These are phyloP conservation scores for Rosa lucieae DNA, from an alignment of 306 rosid genomes.

Conservation along the genomic window DNA sequence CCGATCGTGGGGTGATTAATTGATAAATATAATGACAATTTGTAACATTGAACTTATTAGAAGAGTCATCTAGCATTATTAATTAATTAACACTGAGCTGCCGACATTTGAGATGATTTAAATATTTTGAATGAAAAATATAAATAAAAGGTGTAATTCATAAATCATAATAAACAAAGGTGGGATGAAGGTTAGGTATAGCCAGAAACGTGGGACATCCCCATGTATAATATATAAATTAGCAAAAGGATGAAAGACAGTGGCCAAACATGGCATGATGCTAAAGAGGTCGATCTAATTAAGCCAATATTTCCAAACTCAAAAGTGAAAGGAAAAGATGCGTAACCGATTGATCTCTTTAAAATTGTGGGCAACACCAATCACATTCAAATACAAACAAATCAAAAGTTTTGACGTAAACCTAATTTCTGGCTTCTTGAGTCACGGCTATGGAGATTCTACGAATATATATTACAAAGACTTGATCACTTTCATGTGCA, in stretches of 20 bases:
- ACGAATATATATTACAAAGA: neutral
- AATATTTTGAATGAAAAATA: neutral
- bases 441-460: neutral
- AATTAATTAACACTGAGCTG: neutral
- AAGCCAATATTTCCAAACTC: neutral
- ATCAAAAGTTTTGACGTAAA: constrained; percentile 25
- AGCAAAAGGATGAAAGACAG: neutral
- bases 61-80: neutral
- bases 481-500: neutral
- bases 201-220: neutral
- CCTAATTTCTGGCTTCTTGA: constrained; percentile 30
- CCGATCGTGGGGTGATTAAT: neutral
- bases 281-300: neutral
- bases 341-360: neutral
- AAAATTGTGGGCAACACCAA: constrained; percentile 13
- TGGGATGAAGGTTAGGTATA: neutral
- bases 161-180: neutral
- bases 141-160: neutral
- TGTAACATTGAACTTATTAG: neutral
- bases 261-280: constrained; percentile 13
- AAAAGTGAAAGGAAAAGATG: constrained; percentile 6
- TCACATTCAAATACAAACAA: constrained; percentile 10
- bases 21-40: neutral
- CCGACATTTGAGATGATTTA: constrained; percentile 1
- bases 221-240: neutral